phyloP scores from a whole-genome alignment of 2,329 filamentous ascomycete species.

The Penicillium sp. region DNA sequence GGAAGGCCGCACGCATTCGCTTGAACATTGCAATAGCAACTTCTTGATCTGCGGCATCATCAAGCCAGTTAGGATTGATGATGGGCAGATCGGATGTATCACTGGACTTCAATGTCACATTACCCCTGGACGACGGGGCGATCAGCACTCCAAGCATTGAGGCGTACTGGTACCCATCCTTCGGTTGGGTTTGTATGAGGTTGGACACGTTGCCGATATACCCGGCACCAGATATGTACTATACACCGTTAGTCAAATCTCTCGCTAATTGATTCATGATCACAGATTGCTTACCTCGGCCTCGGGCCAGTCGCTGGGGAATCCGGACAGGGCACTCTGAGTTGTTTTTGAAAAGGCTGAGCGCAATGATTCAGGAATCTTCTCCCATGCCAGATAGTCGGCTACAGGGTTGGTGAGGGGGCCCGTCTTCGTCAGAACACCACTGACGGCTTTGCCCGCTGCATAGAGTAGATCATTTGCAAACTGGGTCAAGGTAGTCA shows the following conservation, averaged over 20 bases:
- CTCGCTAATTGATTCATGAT: background rate
- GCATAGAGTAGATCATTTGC: slow-evolving; percentile 21
- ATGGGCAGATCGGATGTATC: slow-evolving; percentile 41
- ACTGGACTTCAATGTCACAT: slow-evolving; percentile 42
- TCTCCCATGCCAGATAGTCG: slow-evolving; percentile 38
- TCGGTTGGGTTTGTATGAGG: slow-evolving; percentile 21
- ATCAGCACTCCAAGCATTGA: slow-evolving; percentile 28
- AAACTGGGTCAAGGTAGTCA: slow-evolving; percentile 29
- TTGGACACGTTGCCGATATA: slow-evolving; percentile 31
- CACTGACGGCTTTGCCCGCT: slow-evolving; percentile 12
- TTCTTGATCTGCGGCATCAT: slow-evolving; percentile 46
- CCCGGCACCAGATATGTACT: slow-evolving; percentile 32
- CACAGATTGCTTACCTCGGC: slow-evolving; percentile 28
- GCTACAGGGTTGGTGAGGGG: slow-evolving; percentile 29
- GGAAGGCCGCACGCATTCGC: slow-evolving; percentile 46
- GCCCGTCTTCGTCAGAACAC: slow-evolving; percentile 21
- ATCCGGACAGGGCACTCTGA: slow-evolving; percentile 14
- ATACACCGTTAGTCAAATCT: background rate
- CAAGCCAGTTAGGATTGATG: slow-evolving; percentile 54
- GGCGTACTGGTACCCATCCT: slow-evolving; percentile 31
- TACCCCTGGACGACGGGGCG: slow-evolving; percentile 49
- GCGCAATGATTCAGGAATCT: slow-evolving; percentile 31
- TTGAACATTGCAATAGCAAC: slow-evolving; percentile 50
- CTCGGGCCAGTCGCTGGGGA: slow-evolving; percentile 45
- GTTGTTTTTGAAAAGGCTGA: slow-evolving; percentile 23